phyloP scores from a whole-genome alignment of 441 rosid genomes.

The Theobroma grandiflorum region DNA sequence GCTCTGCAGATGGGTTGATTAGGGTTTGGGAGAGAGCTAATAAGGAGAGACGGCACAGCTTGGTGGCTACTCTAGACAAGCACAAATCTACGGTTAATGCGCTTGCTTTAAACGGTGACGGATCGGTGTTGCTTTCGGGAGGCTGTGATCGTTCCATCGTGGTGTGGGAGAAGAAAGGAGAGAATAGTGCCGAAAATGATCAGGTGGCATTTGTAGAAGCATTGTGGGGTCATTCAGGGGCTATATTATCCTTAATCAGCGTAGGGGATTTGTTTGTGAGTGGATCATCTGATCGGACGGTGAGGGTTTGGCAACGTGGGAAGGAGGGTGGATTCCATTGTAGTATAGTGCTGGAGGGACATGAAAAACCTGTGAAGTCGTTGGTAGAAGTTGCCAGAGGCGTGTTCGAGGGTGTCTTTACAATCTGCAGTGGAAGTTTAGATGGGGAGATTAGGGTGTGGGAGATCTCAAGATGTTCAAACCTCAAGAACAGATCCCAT shows the following conservation, averaged over 20 bases:
- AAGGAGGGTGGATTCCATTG: conserved; percentile 36
- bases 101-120: conserved; percentile 46
- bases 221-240: conserved; percentile 48
- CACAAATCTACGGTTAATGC: conserved; percentile 54
- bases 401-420: conserved; percentile 19
- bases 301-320: conserved; percentile 53
- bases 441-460: conserved; percentile 51
- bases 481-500: background rate
- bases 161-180: conserved; percentile 49
- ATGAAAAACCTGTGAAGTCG: conserved; percentile 51
- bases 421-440: conserved; percentile 45
- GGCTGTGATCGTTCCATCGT: conserved; percentile 48
- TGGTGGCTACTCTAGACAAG: conserved; percentile 43
- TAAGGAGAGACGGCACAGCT: conserved; percentile 28
- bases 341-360: conserved; percentile 43
- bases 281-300: conserved; percentile 58
- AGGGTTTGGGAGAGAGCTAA: conserved; percentile 48
- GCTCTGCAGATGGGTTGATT: conserved; percentile 48
- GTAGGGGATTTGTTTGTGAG: conserved; percentile 40
- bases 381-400: conserved; percentile 27
- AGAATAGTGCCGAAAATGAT: background rate
- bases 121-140: conserved; percentile 48
- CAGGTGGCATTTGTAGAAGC: conserved; percentile 43
- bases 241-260: conserved; percentile 48
- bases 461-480: conserved; percentile 32